Evolutionary conservation across 805 yeast genomes (phyloP), one percentile per base, ranked within the genome.

Genomic region (Yamadazyma nakazawae): DNA sequence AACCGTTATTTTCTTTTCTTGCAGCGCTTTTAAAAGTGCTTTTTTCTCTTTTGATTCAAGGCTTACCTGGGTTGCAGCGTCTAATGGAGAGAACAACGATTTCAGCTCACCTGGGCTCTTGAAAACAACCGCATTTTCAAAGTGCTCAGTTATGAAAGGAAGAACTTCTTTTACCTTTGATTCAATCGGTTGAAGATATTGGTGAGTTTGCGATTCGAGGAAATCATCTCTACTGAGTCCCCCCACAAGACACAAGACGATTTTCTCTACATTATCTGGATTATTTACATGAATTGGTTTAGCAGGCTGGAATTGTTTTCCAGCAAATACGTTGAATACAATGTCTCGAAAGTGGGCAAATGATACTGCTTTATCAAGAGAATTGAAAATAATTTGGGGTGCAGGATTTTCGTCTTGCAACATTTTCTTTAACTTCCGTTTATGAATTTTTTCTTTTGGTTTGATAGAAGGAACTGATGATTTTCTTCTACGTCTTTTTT

Each of bases 81-180:
- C 74, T 44, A 76, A 68, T 13, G 81, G 76, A 40, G 82, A 82
- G 56, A 68, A 80, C 31, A 80, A 60, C 9, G 77, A 72, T 36
- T 75, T 80, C 51, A 75, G 76, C 3, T 81, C 75, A 0, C 96
- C 96, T 0, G 96, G 95, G 5, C 82, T 72, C 24, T 63, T 58
- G 1, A 84, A 64, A 0, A 84, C 84, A 41, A 82, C 61, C 11
- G 72, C 57, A 26, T 66, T 54, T 0, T 62, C 57, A 54, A 82
- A 84, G 2, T 62, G 59, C 0, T 63, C 51, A 3, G 46, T 42
- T 81, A 62, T 42, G 70, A 68, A 2, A 62, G 43, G 40, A 73
- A 61, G 26, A 5, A 32, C 5, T 59, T 56, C n/a, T 31, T 57
- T 42, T 37, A 17, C 42, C 14, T 26, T 24, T 37, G 17, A 5